Percentiles rank a stretch among this genome's conserved stretches.
Conservation (phyloP, 768 basidiomycete genomes). For the Russula earlei region DNA sequence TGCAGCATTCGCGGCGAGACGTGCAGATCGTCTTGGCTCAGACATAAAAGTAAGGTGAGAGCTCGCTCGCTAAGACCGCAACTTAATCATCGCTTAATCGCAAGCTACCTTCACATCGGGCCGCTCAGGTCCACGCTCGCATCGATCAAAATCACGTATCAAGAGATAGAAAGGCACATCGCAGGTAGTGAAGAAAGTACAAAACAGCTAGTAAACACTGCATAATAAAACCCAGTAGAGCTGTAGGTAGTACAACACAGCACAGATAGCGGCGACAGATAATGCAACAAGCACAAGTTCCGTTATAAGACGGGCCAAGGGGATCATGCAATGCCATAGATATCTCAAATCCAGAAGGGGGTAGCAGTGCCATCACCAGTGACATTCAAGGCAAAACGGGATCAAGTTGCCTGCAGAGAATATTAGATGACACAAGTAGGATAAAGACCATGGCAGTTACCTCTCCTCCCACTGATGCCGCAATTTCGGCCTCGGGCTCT, state of each 20-base stretch:
- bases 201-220: conserved; percentile 14
- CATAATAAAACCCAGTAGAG: conserved; percentile 16
- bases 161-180: neutral
- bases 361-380: neutral
- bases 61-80: neutral
- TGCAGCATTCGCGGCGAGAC: conserved; percentile 13
- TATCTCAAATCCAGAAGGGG: conserved; percentile 4
- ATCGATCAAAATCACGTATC: neutral
- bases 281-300: conserved; percentile 15
- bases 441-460: neutral
- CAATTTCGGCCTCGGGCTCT: conserved; percentile 19
- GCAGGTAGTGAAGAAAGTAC: conserved; percentile 3
- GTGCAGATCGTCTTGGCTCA: conserved; percentile 19
- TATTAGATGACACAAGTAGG: neutral
- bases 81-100: conserved; percentile 3
- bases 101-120: neutral
- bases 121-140: neutral
- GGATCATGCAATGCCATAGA: conserved; percentile 17
- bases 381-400: conserved; percentile 9
- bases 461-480: neutral
- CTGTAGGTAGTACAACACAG: conserved; percentile 18
- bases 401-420: conserved; percentile 8
- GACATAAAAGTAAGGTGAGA: conserved; percentile 4
- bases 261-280: conserved; percentile 16
- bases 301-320: conserved; percentile 12